A percentile compares a stretch with the other conserved stretches of the same genome.
phyloP scores from a whole-genome alignment of 352 stramenopile genomes.

The Globisporangium cederbergense region DNA sequence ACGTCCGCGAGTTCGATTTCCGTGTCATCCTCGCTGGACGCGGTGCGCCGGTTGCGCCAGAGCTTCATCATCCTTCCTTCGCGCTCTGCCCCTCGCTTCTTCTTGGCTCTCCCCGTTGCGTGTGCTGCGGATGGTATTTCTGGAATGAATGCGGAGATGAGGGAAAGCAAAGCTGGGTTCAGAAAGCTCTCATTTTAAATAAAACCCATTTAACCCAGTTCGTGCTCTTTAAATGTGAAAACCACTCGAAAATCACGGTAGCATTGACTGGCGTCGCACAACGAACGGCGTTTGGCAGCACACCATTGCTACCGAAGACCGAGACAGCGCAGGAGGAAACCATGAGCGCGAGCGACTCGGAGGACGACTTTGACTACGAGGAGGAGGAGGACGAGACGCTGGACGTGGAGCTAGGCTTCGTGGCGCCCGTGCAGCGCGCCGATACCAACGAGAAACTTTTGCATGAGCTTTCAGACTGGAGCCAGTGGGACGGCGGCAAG shows the following conservation, averaged over 20 bases:
- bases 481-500: constrained; percentile 91
- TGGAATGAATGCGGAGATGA: constrained; percentile 3
- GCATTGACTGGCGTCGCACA: constrained; percentile 11
- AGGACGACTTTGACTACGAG: constrained; percentile 35
- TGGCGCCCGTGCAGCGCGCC: constrained; percentile 33
- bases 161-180: constrained; percentile 2
- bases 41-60: constrained; percentile 19
- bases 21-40: constrained; percentile 22
- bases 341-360: constrained; percentile 43
- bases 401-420: constrained; percentile 80
- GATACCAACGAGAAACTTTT: constrained; percentile 23
- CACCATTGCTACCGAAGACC: background rate
- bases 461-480: constrained; percentile 66
- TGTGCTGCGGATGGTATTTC: constrained; percentile 2
- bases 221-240: too few species aligned
- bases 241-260: too few species aligned
- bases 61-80: constrained; percentile 20
- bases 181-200: too few species aligned
- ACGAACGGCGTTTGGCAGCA: background rate
- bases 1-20: constrained; percentile 23
- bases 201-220: too few species aligned
- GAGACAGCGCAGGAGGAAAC: background rate
- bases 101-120: background rate
- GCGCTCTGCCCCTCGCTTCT: too few species aligned
- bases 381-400: constrained; percentile 29